Evolutionary conservation across 345 rosid species (phyloP).

Genomic region (Dipteronia sinensis): DNA sequence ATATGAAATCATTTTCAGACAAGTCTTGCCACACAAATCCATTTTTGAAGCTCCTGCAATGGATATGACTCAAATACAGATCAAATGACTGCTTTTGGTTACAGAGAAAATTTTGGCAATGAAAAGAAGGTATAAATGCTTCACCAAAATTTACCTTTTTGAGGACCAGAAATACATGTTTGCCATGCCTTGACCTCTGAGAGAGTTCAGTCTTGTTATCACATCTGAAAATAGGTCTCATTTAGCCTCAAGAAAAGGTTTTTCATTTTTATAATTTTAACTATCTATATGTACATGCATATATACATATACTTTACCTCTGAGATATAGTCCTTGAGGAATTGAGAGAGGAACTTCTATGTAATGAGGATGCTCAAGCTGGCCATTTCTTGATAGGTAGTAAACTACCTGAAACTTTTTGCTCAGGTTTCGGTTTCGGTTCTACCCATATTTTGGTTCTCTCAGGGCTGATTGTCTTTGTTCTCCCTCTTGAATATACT

Average conservation of each 20-base stretch:
- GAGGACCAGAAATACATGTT: slow-evolving; percentile 66
- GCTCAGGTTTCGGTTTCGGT: slow-evolving; percentile 26
- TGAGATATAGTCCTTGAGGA: slow-evolving; percentile 54
- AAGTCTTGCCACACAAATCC: slow-evolving; percentile 80
- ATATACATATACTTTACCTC: slow-evolving; percentile 36
- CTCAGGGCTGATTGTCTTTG: slow-evolving; percentile 32
- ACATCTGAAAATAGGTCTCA: slow-evolving; percentile 41
- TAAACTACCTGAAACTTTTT: slow-evolving; percentile 60
- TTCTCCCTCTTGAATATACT: slow-evolving; percentile 19
- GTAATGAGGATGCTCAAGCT: slow-evolving; percentile 80
- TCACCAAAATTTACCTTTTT: slow-evolving; percentile 40
- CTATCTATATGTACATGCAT: neutral
- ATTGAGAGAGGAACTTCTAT: slow-evolving; percentile 62
- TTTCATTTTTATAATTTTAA: neutral
- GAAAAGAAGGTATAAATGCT: neutral
- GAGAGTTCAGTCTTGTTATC: slow-evolving; percentile 42
- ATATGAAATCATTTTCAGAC: slow-evolving; percentile 51
- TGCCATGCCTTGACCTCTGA: slow-evolving; percentile 67
- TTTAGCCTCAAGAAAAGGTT: neutral
- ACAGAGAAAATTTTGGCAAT: neutral
- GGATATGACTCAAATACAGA: slow-evolving; percentile 2
- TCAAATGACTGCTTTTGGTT: neutral
- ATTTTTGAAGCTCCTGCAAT: slow-evolving; percentile 55
- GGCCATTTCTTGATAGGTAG: slow-evolving; percentile 64
- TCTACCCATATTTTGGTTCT: slow-evolving; percentile 30